Evolutionary conservation across 2,329 filamentous ascomycete genomes (phyloP), one percentile per base, ranked within the genome.

Genomic region (Madurella mycetomatis): DNA sequence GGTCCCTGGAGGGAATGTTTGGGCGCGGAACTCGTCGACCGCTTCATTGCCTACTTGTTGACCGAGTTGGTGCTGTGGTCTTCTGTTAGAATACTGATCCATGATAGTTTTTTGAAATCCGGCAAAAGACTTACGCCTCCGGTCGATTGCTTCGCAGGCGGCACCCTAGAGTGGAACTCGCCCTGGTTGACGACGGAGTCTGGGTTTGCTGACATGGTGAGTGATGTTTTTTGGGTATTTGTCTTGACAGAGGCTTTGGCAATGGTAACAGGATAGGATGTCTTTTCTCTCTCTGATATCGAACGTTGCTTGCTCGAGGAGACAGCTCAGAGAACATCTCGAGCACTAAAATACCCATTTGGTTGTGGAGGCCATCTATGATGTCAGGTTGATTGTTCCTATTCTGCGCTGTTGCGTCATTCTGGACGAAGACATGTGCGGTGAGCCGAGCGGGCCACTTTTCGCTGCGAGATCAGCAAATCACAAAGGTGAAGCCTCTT

Each of bases 41-140:
- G 72, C 71, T 50, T 86, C 83, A 60, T 83, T 81, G 63, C 80
- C 80, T 54, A 82, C 77, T 57, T 81, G 77, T 61, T 77, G 73
- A 49, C 86, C 86, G 3, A 80, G 78, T 65, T 83, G 76, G 69
- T 90, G 86, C 84, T 88, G 61, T 7, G 8, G 19, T 34, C n/a
- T 32, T 49, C 40, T 58, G 32, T 63, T 25, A 46, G 34, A 41
- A 4, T 16, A 4, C 34, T 5, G 2, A 4, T 9, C 13, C 12
- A 19, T 41, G 34, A 2, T 9, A 31, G 2, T 2, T 4, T 13
- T 17, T 16, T 16, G 15, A 5, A 40, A 11, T 16, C 11, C 25
- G 12, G 4, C 17, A 5, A 4, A 30, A 44, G 9, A 73, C 77
- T 70, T 76, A 83, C 80, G 17, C 82, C 81, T 47, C 75, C 72